A percentile compares a stretch with the other conserved stretches of the same genome.
Conservation (phyloP, 176 grass and related monocot species). For the Aegilops sharonensis region DNA sequence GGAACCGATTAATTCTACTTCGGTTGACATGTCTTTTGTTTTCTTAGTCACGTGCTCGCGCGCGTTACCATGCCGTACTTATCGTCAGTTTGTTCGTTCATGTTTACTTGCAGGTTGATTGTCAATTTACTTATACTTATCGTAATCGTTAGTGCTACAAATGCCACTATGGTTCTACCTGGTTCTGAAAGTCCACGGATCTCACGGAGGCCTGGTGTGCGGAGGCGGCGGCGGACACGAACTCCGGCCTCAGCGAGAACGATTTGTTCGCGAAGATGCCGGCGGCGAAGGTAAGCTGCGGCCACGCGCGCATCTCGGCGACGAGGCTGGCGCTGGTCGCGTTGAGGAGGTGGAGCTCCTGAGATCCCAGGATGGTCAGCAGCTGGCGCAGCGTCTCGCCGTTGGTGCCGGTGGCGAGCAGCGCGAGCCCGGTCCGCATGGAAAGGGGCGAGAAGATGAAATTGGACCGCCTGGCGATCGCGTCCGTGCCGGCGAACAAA, state of each 20-base stretch:
- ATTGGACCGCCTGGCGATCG: constrained; percentile 19
- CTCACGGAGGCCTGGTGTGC: background rate
- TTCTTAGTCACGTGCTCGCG: background rate
- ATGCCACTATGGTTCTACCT: background rate
- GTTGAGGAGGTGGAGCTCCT: background rate
- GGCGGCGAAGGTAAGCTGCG: constrained; percentile 24
- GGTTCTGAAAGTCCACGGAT: constrained; percentile 5
- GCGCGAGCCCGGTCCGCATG: constrained; percentile 7
- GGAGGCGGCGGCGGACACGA: constrained; percentile 1
- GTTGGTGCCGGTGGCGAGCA: constrained; percentile 19
- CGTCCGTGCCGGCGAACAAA: background rate
- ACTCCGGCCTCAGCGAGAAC: constrained; percentile 4
- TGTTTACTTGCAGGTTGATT: background rate
- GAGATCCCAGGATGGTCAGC: constrained; percentile 2
- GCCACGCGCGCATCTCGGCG: background rate
- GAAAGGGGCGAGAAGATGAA: constrained; percentile 36
- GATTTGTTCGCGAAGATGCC: constrained; percentile 21
- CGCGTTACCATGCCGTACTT: background rate
- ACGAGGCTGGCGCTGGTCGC: background rate
- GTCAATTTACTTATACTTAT: background rate
- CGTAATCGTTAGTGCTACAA: background rate
- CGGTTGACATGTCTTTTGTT: too few relatives aligned
- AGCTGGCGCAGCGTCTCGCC: background rate
- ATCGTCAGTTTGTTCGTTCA: background rate
- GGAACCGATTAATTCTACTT: too few relatives aligned